Base-by-base conservation (phyloP, 2,329 filamentous ascomycete genomes). In the Diaporthe ampelina region DNA sequence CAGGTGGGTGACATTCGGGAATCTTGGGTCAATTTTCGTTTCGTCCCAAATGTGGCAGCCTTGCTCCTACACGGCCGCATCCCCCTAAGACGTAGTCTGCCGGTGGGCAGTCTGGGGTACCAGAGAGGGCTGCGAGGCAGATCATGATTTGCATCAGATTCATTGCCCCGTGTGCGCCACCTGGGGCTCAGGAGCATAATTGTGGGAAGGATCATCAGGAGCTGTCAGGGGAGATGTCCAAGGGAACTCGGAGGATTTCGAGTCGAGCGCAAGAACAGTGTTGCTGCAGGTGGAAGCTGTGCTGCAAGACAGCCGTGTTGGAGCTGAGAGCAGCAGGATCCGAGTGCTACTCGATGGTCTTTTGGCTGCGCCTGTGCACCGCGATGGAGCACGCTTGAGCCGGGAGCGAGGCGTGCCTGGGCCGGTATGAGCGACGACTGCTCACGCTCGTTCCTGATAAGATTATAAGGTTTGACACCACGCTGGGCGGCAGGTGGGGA, bases 61-160 rank as follows among this genome's bases (percentile, higher is more conserved):
- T 67, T 37, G 43, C 43, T 52, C 61, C 29, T 37, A 45, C 61
- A 52, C 37, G 61, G 61, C 61, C 29, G 29, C 61, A 15, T 67
- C 29, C 29, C 6, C n/a, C 26, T 52, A 52, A 67, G 61, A 67
- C 61, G 29, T 13, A 29, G 21, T 52, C 37, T 67, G 61, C 52
- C 61, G 45, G 45, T 67, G 61, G 63, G 63, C 45, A 40, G 37
- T 40, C 63, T 40, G 63, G 29, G 63, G 48, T 67, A 45, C 37
- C 63, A 52, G 45, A 45, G 63, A 67, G 63, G 45, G 45, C 63
- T 13, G 63, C 63, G 29, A 67, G 63, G 63, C 63, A 67, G 45
- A 67, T 67, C 45, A 52, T 67, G 63, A 67, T 67, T 67, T 67
- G 63, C 63, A 67, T 67, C 63, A 67, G 63, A 67, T 67, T 67